These are phyloP conservation scores for Saccharomycopsis capsularis DNA, from an alignment of 805 yeast genomes.

Conservation along the genomic window DNA sequence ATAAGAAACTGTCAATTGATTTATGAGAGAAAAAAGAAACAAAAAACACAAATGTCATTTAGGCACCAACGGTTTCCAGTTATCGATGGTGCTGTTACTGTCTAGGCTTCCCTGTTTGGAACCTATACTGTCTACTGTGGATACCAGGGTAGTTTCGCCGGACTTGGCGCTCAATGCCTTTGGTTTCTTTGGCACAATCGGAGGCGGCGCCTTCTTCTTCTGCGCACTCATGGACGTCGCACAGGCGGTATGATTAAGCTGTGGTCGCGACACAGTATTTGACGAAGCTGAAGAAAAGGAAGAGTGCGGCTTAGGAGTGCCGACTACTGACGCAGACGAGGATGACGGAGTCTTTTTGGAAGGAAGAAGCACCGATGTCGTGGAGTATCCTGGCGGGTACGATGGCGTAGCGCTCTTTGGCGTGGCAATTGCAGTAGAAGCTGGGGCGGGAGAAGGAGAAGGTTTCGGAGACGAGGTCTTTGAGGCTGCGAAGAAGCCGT, in stretches of 20 bases:
- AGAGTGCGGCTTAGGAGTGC: neutral
- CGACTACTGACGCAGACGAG: neutral
- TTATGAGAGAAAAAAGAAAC: too few relatives aligned
- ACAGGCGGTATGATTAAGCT: neutral
- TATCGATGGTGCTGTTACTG: neutral
- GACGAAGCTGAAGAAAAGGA: neutral
- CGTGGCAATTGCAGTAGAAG: conserved; percentile 25
- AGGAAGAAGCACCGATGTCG: conserved; percentile 3
- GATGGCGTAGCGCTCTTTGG: conserved; percentile 1
- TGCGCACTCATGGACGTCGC: neutral
- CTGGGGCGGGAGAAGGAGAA: conserved; percentile 24
- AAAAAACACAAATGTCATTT: conserved; percentile 1
- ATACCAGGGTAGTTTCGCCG: neutral
- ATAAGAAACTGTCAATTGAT: too few relatives aligned
- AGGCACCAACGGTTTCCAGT: conserved; percentile 17
- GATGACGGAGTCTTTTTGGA: conserved; percentile 2
- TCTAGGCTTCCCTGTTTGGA: neutral
- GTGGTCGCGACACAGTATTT: neutral
- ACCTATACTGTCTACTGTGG: too few relatives aligned
- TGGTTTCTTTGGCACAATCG: conserved; percentile 36
- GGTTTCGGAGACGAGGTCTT: conserved; percentile 15
- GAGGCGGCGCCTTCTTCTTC: conserved; percentile 24
- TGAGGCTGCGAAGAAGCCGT: conserved; percentile 4
- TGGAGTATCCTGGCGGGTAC: conserved; percentile 15
- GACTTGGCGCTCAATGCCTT: conserved; percentile 18